These are phyloP conservation scores for Lobosporangium transversale DNA, from an alignment of 192 early-diverging fungal species.

Conservation along the genomic window DNA sequence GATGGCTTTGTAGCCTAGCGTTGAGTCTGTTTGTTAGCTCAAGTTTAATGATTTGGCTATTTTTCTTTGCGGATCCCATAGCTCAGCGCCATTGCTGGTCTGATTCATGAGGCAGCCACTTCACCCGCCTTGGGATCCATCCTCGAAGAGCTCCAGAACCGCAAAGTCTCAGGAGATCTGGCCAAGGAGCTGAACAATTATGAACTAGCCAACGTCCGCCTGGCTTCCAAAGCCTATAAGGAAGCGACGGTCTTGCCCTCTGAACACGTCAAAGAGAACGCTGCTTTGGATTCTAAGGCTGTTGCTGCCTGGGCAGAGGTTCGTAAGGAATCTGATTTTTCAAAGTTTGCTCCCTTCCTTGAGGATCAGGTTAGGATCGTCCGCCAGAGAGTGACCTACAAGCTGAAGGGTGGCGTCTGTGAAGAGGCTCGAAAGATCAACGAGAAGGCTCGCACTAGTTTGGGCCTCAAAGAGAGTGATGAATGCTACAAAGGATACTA, in stretches of 20 bases:
- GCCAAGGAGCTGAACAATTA: constrained; percentile 33
- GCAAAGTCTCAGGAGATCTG: constrained; percentile 19
- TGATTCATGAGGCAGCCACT: constrained; percentile 34
- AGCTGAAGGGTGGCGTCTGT: constrained; percentile 35
- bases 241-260: constrained; percentile 23
- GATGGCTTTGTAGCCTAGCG: too few species aligned
- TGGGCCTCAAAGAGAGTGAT: constrained; percentile 30
- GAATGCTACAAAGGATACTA: constrained; percentile 51
- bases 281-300: constrained; percentile 30
- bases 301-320: constrained; percentile 48
- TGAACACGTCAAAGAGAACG: constrained; percentile 32
- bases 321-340: constrained; percentile 45
- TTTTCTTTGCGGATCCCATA: neutral
- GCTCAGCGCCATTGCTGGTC: constrained; percentile 38
- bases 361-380: constrained; percentile 34
- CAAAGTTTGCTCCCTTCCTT: constrained; percentile 51
- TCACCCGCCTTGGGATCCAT: constrained; percentile 37
- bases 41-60: too few species aligned
- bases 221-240: constrained; percentile 25
- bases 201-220: constrained; percentile 49
- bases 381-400: constrained; percentile 41
- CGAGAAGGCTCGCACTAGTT: constrained; percentile 48
- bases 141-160: constrained; percentile 40
- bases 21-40: too few species aligned
- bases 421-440: constrained; percentile 50